These are phyloP conservation scores for Flueggea neowawraea DNA, from an alignment of 441 rosid species.

Conservation along the genomic window DNA sequence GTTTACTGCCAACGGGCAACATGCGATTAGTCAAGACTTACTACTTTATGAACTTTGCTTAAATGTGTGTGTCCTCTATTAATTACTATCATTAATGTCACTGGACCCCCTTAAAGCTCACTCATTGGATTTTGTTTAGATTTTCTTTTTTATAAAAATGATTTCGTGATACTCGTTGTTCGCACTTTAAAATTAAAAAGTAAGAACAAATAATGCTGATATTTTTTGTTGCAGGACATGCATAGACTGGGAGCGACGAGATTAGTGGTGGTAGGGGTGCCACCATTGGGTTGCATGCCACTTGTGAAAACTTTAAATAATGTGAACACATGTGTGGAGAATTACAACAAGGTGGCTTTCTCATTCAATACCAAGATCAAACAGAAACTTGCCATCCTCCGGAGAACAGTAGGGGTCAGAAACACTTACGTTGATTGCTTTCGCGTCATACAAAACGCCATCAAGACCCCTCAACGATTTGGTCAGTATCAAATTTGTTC, in stretches of 20 bases:
- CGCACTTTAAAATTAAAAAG: neutral
- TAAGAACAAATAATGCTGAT: too few relatives aligned
- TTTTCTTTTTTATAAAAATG: too few relatives aligned
- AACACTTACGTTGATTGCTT: slow-evolving; percentile 51
- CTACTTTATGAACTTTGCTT: too few relatives aligned
- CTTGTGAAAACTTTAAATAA: slow-evolving; percentile 48
- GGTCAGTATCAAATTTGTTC: slow-evolving; percentile 33
- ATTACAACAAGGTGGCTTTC: slow-evolving; percentile 40
- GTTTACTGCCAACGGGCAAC: too few relatives aligned
- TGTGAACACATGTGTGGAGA: slow-evolving; percentile 41
- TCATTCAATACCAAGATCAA: slow-evolving; percentile 52
- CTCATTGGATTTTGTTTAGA: too few relatives aligned
- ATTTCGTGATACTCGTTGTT: neutral
- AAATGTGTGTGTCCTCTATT: too few relatives aligned
- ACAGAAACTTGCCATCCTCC: slow-evolving; percentile 29
- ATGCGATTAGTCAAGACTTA: too few relatives aligned
- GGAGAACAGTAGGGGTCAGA: slow-evolving; percentile 36
- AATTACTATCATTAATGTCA: too few relatives aligned
- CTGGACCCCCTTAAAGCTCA: too few relatives aligned
- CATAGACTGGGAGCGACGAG: slow-evolving; percentile 51
- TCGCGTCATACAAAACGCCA: slow-evolving; percentile 31
- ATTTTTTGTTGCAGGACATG: slow-evolving; percentile 39
- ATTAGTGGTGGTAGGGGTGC: slow-evolving; percentile 71
- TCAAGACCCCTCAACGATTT: slow-evolving; percentile 36
- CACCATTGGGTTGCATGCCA: slow-evolving; percentile 90